Base-by-base conservation (phyloP, 768 basidiomycete genomes). In the Clavaria fumosa region DNA sequence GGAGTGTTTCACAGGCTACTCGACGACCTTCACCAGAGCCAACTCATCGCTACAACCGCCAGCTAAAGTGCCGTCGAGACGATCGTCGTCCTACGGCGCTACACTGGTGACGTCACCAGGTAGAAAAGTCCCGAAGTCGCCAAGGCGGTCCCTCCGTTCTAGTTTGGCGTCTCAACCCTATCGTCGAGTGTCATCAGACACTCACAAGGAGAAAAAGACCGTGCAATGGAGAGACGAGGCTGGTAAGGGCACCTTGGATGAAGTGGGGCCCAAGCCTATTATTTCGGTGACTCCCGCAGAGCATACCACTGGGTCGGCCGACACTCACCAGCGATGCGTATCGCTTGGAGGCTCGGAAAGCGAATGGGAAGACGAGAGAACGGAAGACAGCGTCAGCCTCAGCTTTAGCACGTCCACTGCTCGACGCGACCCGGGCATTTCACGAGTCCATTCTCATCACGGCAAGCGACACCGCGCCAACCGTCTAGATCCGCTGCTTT, bases 351-450 rank as follows among this genome's bases (percentile, higher is more conserved):
- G 73, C 4, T 83, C 80, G 4, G 83, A 86, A 47, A 84, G 78
- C 53, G 84, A 89, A 40, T 88, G 85, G 84, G 84, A 88, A 56
- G 83, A 88, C 50, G 85, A 86, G 50, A 80, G 71, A 58, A 82
- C 79, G 1, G 83, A 89, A 5, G 82, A 83, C 35, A 82, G 78
- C 50, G 50, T 80, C 47, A 71, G 63, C 45, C 26, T 28, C 14
- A 9, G 26, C 14, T 28, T 14, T 9, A 9, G 9, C 9, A 28
- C 9, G 9, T 28, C 26, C 9, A 9, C 26, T 9, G 14, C 9
- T 9, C n/a, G n/a, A n/a, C n/a, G n/a, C n/a, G n/a, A n/a, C n/a
- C n/a, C n/a, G n/a, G n/a, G n/a, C n/a, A n/a, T n/a, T n/a, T n/a
- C n/a, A n/a, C n/a, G n/a, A n/a, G n/a, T n/a, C n/a, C n/a, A n/a